Evolutionary conservation across 1,139 yeast species (phyloP), one percentile per base, ranked within the genome.

Genomic region (Pneumocystis oryctolagi): DNA sequence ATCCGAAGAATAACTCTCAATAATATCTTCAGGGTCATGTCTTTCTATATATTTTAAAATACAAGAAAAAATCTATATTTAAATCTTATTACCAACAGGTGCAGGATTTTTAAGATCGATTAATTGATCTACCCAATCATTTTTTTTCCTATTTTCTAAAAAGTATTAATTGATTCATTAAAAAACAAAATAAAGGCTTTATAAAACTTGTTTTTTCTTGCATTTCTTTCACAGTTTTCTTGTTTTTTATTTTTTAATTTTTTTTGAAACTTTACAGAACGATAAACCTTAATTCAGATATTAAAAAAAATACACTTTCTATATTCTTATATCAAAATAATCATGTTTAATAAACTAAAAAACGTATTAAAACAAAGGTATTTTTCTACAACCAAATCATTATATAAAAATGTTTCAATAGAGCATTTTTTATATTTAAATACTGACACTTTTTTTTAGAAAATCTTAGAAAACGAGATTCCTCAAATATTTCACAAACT

Each of bases 401-500:
- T 47, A 25, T 25, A 25, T 14, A 25, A 9, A 25, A 25, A 28
- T 9, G 20, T 42, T 20, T 20, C 53, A 18, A 31, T 25, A 47
- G 12, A 25, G 14, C 3, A 20, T 20, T 25, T 25, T 47, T 28
- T 47, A 8, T 12, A 28, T 25, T 25, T 47, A 47, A 47, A 12
- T 47, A 34, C 6, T 47, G 25, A 25, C 12, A 6, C 8, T 47
- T 25, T 25, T 47, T 47, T 47, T 25, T 47, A 47, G 55, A 28
- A 47, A 47, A 47, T 47, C n/a, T 20, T 16, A 47, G 16, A 25
- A 25, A 25, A 47, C 8, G 62, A 40, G 55, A 61, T 69, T 20
- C 69, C 69, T 3, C 65, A 69, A 14, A 66, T 66, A 61, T 62
- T 62, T 37, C 65, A 70, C 5, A 70, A 70, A 5, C 47, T 68